These are phyloP conservation scores for Ophiosphaerella herpotricha DNA, from an alignment of 2,329 filamentous ascomycete genomes.

Conservation along the genomic window DNA sequence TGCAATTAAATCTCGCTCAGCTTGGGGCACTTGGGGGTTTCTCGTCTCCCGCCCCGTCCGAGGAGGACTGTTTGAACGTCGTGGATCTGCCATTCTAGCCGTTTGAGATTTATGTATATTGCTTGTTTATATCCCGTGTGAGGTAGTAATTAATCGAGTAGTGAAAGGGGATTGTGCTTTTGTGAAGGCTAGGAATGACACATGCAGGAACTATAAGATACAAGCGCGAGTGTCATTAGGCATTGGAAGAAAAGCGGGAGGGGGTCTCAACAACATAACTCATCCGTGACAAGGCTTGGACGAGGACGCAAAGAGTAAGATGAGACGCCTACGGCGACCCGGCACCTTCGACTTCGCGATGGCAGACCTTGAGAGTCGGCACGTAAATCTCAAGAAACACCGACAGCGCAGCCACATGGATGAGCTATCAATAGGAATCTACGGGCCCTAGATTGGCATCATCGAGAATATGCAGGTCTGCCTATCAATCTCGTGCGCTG, in stretches of 20 bases:
- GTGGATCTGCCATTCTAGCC: conserved; percentile 1
- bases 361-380: conserved; percentile 6
- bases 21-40: not conserved
- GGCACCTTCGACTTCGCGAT: conserved; percentile 1
- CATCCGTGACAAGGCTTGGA: not conserved
- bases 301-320: not conserved
- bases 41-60: not conserved
- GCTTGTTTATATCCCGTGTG: not conserved
- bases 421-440: not conserved
- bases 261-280: not conserved
- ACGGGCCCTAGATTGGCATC: not conserved
- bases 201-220: not conserved
- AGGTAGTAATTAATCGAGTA: not conserved
- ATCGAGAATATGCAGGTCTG: not conserved
- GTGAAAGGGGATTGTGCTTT: too few relatives aligned
- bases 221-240: conserved; percentile 2
- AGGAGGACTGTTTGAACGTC: not conserved
- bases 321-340: conserved; percentile 2
- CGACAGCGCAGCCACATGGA: not conserved
- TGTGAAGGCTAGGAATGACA: too few relatives aligned
- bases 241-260: conserved; percentile 1
- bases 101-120: not conserved
- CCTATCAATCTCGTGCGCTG: not conserved
- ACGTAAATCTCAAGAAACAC: conserved; percentile 2
- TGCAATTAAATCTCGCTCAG: conserved; percentile 17